Base-by-base conservation (phyloP, 129 eudicot genomes). In the Tagetes patula region DNA sequence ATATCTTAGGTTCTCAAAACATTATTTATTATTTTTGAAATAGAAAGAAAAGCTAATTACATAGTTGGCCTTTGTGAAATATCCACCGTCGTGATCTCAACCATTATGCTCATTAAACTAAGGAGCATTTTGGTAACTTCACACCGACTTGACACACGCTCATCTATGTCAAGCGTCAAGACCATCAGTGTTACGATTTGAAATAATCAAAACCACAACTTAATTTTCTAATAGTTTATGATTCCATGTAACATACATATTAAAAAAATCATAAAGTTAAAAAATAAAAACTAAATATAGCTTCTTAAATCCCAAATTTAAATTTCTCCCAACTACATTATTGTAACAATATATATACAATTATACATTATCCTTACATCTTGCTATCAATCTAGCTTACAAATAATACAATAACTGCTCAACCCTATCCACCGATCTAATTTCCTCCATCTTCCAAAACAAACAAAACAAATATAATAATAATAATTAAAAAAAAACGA, bases 361-460 rank as follows among this genome's bases (percentile, higher is more conserved):
- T 41, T 41, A 41, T 58, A 74, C 20, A 37, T 71, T 11, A 12
- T 69, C 37, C 70, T 37, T 14, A 38, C 48, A 49, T 48, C 38
- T 60, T 41, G 27, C 69, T 32, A 65, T 42, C 63, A 43, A 65
- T 42, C 63, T 76, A 63, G 33, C 41, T 77, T 37, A 1, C 67
- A 67, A 12, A 67, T 30, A 59, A 42, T 7, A 1, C 42, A 0
- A 4, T 6, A 31, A 38, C 31, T 20, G 27, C 27, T 32, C 36
- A 71, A 78, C 56, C 48, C 53, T 71, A 55, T n/a, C 71, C 76
- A 52, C 64, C 55, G 49, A 58, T 67, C 34, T 34, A 3, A 53
- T 49, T 40, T 30, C 31, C 46, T 14, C 48, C 52, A 55, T 53
- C 40, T 34, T 40, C 58, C 58, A 77, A 20, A 65, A 8, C 13